Evolutionary conservation across 2,329 filamentous ascomycete genomes (phyloP), one percentile per base, ranked within the genome.

Genomic region (Didymella segeticola): DNA sequence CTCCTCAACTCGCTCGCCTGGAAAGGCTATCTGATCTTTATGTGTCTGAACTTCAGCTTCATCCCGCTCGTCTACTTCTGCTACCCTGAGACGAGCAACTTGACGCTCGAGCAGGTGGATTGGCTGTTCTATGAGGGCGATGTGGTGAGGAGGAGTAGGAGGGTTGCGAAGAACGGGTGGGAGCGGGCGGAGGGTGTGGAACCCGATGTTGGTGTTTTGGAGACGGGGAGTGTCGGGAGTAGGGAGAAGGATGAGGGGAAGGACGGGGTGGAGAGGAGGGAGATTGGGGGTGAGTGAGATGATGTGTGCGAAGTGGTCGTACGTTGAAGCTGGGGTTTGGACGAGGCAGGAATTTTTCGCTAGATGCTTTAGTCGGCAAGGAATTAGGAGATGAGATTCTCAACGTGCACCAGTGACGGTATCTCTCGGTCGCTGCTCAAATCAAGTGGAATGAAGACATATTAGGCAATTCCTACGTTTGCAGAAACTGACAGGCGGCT

Each of bases 11-110:
- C 74, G 5, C 68, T 84, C 1, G 61, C 75, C 22, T 84, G 80
- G 79, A 79, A 80, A 58, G 78, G 77, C 0, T 83, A 83, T 57
- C 68, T 83, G 3, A 82, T 83, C 58, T 84, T 82, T 67, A 80
- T 80, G 71, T 72, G 68, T 20, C 72, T 79, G 9, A 82, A 83
- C 58, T 73, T 81, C 19, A 61, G 70, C 1, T 79, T 78, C 59
- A 71, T 79, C 0, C 77, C 77, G 1, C 68, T 83, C 2, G 72
- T 82, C 11, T 83, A 78, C 66, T 80, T 81, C 63, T 73, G 66
- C 55, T 75, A 73, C 43, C 71, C 71, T 4, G 72, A 75, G 43
- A 75, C 72, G 1, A 47, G 63, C 0, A 71, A 70, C n/a, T 58
- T 73, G 1, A 71, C 70, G 15, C 66, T 75, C 10, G 72, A 75